Conservation (phyloP, 495 filamentous ascomycete genomes). For the Daldinia loculata region DNA sequence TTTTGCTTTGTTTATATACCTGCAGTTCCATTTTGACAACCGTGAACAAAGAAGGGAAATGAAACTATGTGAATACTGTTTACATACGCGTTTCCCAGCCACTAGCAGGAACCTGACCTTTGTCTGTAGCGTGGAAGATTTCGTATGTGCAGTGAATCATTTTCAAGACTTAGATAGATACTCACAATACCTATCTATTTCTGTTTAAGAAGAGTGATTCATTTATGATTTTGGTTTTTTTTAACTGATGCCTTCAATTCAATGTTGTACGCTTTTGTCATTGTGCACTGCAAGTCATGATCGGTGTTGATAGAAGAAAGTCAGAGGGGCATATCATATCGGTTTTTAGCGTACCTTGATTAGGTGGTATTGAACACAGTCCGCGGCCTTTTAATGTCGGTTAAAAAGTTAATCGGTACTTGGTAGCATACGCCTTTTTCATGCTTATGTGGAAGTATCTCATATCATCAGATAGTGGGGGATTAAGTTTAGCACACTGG, state of each 20-base stretch:
- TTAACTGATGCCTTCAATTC: too few species aligned
- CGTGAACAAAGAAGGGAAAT: conserved; percentile 15
- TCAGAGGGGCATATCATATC: not conserved
- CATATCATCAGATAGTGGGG: conserved; percentile 11
- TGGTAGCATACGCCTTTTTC: not conserved
- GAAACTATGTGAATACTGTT: conserved; percentile 21
- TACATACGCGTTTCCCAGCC: conserved; percentile 38
- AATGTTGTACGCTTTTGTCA: not conserved
- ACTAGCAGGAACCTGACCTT: conserved; percentile 14
- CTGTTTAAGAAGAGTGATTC: not conserved
- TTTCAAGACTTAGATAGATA: not conserved
- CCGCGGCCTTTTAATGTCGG: not conserved
- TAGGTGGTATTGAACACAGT: conserved; percentile 12
- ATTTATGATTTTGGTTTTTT: not conserved
- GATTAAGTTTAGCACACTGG: conserved; percentile 18
- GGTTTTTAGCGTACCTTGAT: not conserved
- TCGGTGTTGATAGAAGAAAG: not conserved
- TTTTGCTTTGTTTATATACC: conserved; percentile 7
- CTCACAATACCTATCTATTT: not conserved
- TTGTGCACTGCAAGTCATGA: not conserved
- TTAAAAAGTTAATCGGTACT: conserved; percentile 9
- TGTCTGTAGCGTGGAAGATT: not conserved
- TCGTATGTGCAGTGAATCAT: not conserved
- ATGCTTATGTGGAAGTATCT: not conserved
- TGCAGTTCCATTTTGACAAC: not conserved